Conservation (phyloP, 495 filamentous ascomycete species). For the Corynascus novoguineensis region DNA sequence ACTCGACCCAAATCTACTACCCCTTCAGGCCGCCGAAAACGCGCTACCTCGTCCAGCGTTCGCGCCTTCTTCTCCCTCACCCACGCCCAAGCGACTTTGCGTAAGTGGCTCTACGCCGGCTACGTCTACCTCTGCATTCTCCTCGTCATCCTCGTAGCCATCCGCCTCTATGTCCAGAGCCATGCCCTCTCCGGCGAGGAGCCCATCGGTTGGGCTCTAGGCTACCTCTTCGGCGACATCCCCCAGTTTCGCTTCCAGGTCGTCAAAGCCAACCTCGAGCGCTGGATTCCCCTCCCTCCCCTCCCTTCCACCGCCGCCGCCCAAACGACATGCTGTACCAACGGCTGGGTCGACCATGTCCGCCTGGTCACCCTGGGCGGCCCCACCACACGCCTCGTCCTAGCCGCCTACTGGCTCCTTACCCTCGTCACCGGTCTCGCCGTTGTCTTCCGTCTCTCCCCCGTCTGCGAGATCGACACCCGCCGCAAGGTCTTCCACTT, state of each 20-base stretch:
- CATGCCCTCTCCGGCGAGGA: conserved; percentile 66
- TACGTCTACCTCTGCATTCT: conserved; percentile 68
- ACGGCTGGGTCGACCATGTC: conserved; percentile 56
- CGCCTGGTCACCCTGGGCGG: conserved; percentile 57
- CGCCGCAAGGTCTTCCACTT: conserved; percentile 98
- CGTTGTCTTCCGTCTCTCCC: conserved; percentile 65
- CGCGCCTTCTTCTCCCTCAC: conserved; percentile 76
- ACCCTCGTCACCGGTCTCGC: conserved; percentile 66
- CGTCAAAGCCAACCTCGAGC: conserved; percentile 56
- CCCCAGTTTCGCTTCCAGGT: conserved; percentile 60
- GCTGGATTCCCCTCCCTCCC: conserved; percentile 70
- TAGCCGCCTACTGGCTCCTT: conserved; percentile 65
- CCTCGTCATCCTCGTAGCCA: conserved; percentile 58
- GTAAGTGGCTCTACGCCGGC: conserved; percentile 78
- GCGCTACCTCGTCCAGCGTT: conserved; percentile 59
- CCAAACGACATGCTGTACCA: conserved; percentile 33
- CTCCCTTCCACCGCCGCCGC: conserved; percentile 28
- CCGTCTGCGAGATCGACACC: conserved; percentile 81
- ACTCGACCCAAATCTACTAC: conserved; percentile 42
- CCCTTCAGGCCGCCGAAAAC: conserved; percentile 61
- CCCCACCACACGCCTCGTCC: conserved; percentile 74
- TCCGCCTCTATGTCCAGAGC: conserved; percentile 61
- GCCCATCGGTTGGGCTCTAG: conserved; percentile 86
- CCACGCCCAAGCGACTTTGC: conserved; percentile 60
- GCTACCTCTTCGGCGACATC: conserved; percentile 82